Percentiles rank a stretch among this genome's conserved stretches.
Evolutionary conservation across 371 early-diverging fungal species (phyloP).

Genomic region (Haplosporangium sp.): DNA sequence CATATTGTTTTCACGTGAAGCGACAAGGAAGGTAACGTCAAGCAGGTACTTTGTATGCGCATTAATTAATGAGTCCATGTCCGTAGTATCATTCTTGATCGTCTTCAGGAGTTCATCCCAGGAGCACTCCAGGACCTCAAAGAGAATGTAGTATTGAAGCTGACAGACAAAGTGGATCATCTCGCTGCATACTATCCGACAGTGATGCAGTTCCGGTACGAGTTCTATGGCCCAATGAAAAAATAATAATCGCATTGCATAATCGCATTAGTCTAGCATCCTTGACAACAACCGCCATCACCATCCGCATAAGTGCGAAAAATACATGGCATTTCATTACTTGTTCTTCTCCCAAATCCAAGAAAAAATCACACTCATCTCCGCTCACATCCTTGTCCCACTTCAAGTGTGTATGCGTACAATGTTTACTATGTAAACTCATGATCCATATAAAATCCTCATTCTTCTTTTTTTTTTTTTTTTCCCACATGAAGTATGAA

Average conservation of each 20-base stretch:
- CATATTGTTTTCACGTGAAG: conserved; percentile 61
- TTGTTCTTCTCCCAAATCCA: conserved; percentile 2
- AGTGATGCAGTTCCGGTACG: conserved; percentile 66
- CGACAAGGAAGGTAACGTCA: conserved; percentile 69
- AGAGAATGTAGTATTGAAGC: conserved; percentile 77
- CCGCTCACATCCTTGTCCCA: no score
- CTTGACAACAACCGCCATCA: no score
- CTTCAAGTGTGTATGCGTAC: no score
- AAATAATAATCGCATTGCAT: background rate
- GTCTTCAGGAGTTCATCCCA: conserved; percentile 84
- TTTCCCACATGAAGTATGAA: no score
- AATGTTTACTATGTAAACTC: no score
- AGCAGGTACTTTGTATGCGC: conserved; percentile 75
- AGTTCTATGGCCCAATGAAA: conserved; percentile 5
- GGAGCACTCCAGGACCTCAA: conserved; percentile 88
- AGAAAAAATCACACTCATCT: no score
- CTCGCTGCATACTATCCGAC: conserved; percentile 76
- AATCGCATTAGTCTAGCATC: no score
- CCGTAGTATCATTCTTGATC: conserved; percentile 69
- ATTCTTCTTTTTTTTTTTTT: no score
- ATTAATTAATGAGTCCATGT: conserved; percentile 78
- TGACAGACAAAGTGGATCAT: conserved; percentile 96
- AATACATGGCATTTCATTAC: background rate
- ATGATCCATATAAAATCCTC: no score
- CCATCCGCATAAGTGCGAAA: no score